phyloP scores from a whole-genome alignment of 345 rosid species.

The Geranium rotundifolium region DNA sequence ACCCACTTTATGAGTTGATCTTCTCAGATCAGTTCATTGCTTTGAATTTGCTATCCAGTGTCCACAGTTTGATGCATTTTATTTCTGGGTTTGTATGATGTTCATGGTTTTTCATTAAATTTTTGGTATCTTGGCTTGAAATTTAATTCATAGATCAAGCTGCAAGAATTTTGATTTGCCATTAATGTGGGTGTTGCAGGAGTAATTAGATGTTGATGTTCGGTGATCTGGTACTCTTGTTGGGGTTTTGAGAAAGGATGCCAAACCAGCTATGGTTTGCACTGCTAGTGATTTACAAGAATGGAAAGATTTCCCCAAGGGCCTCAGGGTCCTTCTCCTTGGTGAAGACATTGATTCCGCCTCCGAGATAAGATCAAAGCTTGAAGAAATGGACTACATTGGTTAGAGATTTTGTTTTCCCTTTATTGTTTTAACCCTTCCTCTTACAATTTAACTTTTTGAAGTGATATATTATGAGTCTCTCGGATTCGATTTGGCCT shows the following conservation, averaged over 20 bases:
- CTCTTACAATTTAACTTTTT: not conserved
- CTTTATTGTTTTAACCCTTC: slow-evolving; percentile 3
- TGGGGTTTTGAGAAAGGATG: slow-evolving; percentile 75
- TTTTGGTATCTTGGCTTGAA: not conserved
- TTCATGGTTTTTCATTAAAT: slow-evolving; percentile 1
- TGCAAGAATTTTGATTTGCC: slow-evolving; percentile 2
- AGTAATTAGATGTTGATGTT: slow-evolving; percentile 11
- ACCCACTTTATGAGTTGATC: not conserved
- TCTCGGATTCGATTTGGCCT: slow-evolving; percentile 1
- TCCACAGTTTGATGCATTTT: not conserved
- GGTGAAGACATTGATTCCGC: slow-evolving; percentile 44
- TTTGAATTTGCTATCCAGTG: not conserved
- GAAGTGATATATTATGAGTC: slow-evolving; percentile 7
- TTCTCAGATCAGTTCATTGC: not conserved
- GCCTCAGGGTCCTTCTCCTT: slow-evolving; percentile 86
- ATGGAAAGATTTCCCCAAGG: slow-evolving; percentile 94
- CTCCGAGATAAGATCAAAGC: slow-evolving; percentile 55
- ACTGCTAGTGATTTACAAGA: slow-evolving; percentile 66
- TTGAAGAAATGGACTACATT: slow-evolving; percentile 79
- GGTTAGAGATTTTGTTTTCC: slow-evolving; percentile 39
- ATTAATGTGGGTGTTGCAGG: slow-evolving; percentile 22
- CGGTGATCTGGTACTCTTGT: slow-evolving; percentile 18
- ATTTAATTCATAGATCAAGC: not conserved
- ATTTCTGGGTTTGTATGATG: not conserved
- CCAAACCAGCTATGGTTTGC: slow-evolving; percentile 94